phyloP scores from a whole-genome alignment of 257 asterid genomes.

The Solanum medicagineum region DNA sequence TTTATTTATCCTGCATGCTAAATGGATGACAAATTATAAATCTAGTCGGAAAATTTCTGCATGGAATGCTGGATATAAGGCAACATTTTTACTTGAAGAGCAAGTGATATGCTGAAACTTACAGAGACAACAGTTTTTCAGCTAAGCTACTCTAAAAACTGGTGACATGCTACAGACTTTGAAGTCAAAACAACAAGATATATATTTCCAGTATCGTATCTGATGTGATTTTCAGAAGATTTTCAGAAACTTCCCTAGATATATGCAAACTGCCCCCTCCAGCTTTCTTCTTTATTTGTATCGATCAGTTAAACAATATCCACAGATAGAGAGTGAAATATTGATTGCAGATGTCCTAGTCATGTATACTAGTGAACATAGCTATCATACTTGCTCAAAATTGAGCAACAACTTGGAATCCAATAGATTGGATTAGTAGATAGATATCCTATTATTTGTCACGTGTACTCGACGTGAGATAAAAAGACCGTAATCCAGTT shows the following conservation, averaged over 20 bases:
- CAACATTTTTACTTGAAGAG: not conserved
- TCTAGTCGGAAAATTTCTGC: not conserved
- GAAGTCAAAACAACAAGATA: not conserved
- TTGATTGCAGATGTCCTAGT: not conserved
- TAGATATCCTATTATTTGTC: not conserved
- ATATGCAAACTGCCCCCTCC: not conserved
- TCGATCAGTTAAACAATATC: not conserved
- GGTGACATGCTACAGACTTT: not conserved
- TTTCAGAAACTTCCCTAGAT: too few species aligned
- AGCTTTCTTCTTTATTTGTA: not conserved
- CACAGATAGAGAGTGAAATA: not conserved
- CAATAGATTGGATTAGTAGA: not conserved
- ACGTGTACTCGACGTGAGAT: not conserved
- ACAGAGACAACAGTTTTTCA: not conserved
- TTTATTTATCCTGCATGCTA: not conserved
- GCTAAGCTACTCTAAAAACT: not conserved
- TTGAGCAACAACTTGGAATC: not conserved
- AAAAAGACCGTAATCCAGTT: not conserved
- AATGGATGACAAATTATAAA: not conserved
- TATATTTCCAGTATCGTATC: not conserved
- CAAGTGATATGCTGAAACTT: not conserved
- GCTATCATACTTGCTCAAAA: not conserved
- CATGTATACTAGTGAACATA: not conserved
- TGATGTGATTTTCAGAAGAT: too few species aligned
- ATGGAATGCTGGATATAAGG: not conserved